Conservation (phyloP, 352 stramenopile genomes). For the Pythium sp. region DNA sequence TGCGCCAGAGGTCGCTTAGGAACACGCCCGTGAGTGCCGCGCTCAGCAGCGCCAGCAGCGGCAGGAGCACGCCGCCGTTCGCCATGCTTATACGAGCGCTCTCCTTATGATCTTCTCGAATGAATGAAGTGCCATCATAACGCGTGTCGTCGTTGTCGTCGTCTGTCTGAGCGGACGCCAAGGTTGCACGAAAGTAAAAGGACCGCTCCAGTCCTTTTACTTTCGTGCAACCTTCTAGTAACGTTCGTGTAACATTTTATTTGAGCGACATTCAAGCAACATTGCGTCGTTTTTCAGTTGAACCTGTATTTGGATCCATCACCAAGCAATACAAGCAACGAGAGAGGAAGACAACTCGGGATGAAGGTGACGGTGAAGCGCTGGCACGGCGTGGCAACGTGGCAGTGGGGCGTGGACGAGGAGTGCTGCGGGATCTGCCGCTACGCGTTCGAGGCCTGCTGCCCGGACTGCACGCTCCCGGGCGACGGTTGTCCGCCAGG, state of each 20-base stretch:
- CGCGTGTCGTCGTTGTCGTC: not conserved
- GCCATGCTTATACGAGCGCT: not conserved
- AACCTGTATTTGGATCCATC: not conserved
- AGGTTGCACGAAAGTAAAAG: not conserved
- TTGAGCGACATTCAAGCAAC: not conserved
- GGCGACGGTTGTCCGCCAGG: slow-evolving; percentile 85
- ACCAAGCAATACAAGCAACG: not conserved
- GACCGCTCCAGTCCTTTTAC: too few relatives aligned
- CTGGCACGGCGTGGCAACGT: slow-evolving; percentile 89
- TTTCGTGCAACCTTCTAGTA: not conserved
- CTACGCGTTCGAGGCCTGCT: slow-evolving; percentile 81
- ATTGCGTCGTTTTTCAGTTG: not conserved
- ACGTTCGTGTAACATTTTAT: not conserved
- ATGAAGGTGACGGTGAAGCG: slow-evolving; percentile 87
- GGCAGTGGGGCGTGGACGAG: slow-evolving; percentile 90
- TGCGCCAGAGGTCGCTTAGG: slow-evolving; percentile 39
- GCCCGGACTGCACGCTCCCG: slow-evolving; percentile 71
- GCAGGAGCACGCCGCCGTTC: slow-evolving; percentile 33
- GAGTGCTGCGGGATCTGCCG: slow-evolving; percentile 90
- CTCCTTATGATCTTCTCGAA: slow-evolving; percentile 3
- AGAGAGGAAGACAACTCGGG: not conserved
- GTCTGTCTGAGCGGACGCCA: not conserved
- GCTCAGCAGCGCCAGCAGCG: slow-evolving; percentile 49
- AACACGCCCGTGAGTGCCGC: slow-evolving; percentile 27
- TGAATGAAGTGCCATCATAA: not conserved